phyloP scores from a whole-genome alignment of 306 rosid genomes.

The Inga oerstediana region DNA sequence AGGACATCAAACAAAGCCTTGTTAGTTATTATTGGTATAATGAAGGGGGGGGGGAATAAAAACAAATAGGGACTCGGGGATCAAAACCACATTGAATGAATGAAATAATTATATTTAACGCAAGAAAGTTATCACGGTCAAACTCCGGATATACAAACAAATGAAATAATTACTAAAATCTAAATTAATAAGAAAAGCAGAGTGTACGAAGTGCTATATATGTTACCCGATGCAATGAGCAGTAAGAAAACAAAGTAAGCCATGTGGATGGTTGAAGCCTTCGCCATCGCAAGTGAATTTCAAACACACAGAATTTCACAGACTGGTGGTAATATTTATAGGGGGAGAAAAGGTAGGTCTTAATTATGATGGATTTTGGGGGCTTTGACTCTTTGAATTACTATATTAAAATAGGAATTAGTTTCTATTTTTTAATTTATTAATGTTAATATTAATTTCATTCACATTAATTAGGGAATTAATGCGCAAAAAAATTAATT shows the following conservation, averaged over 20 bases:
- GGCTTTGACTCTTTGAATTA: background rate
- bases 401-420: too few relatives aligned
- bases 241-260: background rate
- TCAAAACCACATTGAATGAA: too few relatives aligned
- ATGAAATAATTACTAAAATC: background rate
- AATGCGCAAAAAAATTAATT: background rate
- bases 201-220: background rate
- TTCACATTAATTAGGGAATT: background rate
- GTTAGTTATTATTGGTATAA: too few relatives aligned
- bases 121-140: too few relatives aligned
- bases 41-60: too few relatives aligned
- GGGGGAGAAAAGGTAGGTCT: background rate
- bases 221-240: background rate
- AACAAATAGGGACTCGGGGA: too few relatives aligned
- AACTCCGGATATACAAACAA: too few relatives aligned
- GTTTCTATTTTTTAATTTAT: too few relatives aligned
- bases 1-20: too few relatives aligned
- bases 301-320: background rate
- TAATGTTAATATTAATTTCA: background rate
- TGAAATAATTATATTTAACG: too few relatives aligned
- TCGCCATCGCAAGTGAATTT: background rate
- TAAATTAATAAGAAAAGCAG: background rate
- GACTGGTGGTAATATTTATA: background rate
- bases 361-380: background rate
- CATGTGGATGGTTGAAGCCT: background rate